These are phyloP conservation scores for Micractinium conductrix DNA, from an alignment of 139 green algal species.

Conservation along the genomic window DNA sequence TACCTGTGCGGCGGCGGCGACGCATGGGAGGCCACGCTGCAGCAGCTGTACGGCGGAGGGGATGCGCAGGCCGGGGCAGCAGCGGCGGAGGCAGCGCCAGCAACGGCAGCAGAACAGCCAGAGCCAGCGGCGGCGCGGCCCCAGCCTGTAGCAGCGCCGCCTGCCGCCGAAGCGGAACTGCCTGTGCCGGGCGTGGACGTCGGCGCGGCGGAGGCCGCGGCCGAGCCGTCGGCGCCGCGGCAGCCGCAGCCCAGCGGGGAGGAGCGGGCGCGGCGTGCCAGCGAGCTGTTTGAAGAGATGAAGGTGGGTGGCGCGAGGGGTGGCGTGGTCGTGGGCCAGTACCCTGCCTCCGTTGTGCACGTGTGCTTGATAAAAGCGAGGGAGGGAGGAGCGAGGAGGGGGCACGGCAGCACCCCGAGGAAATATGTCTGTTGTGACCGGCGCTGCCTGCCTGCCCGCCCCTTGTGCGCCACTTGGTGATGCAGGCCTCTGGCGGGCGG, in stretches of 20 bases:
- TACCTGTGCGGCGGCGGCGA: slow-evolving; percentile 61
- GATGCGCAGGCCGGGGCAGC: neutral
- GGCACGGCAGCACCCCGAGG: too few species aligned
- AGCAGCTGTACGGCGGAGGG: neutral
- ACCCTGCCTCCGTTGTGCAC: too few species aligned
- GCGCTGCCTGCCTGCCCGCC: too few species aligned
- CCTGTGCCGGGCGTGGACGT: neutral
- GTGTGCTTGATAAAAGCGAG: too few species aligned
- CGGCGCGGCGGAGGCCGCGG: neutral
- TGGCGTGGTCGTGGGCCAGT: too few species aligned
- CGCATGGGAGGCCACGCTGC: slow-evolving; percentile 45
- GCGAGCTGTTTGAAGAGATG: slow-evolving; percentile 41
- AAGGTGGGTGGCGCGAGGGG: too few species aligned
- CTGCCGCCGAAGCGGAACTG: neutral
- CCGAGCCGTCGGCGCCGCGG: neutral
- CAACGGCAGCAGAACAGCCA: neutral
- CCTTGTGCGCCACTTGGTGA: too few species aligned
- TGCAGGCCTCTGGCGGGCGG: neutral
- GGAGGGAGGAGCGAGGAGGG: too few species aligned
- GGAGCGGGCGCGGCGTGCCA: neutral
- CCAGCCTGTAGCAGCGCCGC: neutral
- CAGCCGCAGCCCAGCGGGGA: neutral
- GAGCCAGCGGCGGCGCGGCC: neutral
- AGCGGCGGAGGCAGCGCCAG: too few species aligned
- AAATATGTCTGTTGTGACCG: too few species aligned